Conservation (phyloP, 257 asterid species). For the Penstemon davidsonii region DNA sequence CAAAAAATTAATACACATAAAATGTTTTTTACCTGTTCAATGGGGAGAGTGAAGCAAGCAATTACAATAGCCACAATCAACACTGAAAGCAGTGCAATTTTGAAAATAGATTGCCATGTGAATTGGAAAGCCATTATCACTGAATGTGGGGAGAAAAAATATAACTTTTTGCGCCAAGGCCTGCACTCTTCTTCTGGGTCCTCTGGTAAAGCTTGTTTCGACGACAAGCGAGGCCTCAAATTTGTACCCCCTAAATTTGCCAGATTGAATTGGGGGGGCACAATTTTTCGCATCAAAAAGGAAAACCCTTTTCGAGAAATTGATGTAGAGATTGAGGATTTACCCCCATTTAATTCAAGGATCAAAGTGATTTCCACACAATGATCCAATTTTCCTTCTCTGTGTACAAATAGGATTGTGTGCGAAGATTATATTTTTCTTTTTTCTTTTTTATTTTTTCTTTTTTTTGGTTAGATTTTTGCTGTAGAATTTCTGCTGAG, state of each 20-base stretch:
- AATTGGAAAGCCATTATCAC: slow-evolving; percentile 60
- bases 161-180: slow-evolving; percentile 81
- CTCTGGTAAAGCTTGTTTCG: slow-evolving; percentile 68
- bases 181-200: slow-evolving; percentile 67
- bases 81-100: slow-evolving; percentile 50
- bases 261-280: slow-evolving; percentile 48
- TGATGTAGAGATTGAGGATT: slow-evolving; percentile 12
- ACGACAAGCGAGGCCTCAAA: slow-evolving; percentile 86
- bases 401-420: no score
- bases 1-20: slow-evolving; percentile 7
- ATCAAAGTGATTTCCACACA: slow-evolving; percentile 27
- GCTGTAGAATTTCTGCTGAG: slow-evolving; percentile 16
- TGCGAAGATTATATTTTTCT: no score
- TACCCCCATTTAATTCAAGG: slow-evolving; percentile 27
- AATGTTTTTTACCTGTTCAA: slow-evolving; percentile 61
- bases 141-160: slow-evolving; percentile 43
- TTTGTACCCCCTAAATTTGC: slow-evolving; percentile 76
- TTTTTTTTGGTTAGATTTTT: neutral
- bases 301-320: slow-evolving; percentile 14
- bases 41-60: slow-evolving; percentile 89
- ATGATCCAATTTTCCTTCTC: neutral
- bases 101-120: slow-evolving; percentile 64
- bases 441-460: neutral
- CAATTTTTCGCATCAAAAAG: neutral
- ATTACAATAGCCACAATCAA: slow-evolving; percentile 61